Conservation (phyloP, 805 yeast genomes). For the Pichia thaimueangensis region DNA sequence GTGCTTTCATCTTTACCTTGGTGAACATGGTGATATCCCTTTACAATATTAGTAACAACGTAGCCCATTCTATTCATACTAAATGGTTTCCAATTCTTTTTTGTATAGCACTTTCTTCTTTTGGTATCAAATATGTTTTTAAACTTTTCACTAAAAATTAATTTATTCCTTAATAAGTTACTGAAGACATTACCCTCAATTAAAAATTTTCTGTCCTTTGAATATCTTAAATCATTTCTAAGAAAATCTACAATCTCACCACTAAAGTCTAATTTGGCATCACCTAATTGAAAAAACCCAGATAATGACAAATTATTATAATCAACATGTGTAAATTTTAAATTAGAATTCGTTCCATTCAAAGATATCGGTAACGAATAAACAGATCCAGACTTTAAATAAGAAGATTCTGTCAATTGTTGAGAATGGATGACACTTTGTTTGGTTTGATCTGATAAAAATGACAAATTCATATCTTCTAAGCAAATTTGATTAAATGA, state of each 20-base stretch:
- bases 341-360: constrained; percentile 11
- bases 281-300: constrained; percentile 22
- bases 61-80: constrained; percentile 27
- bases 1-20: constrained; percentile 5
- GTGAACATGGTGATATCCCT: constrained; percentile 9
- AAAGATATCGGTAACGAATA: constrained; percentile 13
- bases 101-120: constrained; percentile 10
- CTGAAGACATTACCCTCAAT: constrained; percentile 28
- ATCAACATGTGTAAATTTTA: constrained; percentile 20
- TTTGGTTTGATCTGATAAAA: not conserved
- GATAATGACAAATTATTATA: constrained; percentile 11
- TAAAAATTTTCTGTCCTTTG: constrained; percentile 17
- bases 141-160: constrained; percentile 24
- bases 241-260: constrained; percentile 29
- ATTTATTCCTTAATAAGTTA: constrained; percentile 25
- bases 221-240: constrained; percentile 24
- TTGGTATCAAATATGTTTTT: constrained; percentile 23
- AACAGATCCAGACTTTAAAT: constrained; percentile 22
- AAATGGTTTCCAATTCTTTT: constrained; percentile 25
- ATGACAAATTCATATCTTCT: not conserved
- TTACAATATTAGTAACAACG: constrained; percentile 6
- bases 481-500: constrained; percentile 14
- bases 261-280: constrained; percentile 18
- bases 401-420: constrained; percentile 17
- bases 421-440: no score